Base-by-base conservation (phyloP, 176 grass and related monocot species). In the Carex parvula region DNA sequence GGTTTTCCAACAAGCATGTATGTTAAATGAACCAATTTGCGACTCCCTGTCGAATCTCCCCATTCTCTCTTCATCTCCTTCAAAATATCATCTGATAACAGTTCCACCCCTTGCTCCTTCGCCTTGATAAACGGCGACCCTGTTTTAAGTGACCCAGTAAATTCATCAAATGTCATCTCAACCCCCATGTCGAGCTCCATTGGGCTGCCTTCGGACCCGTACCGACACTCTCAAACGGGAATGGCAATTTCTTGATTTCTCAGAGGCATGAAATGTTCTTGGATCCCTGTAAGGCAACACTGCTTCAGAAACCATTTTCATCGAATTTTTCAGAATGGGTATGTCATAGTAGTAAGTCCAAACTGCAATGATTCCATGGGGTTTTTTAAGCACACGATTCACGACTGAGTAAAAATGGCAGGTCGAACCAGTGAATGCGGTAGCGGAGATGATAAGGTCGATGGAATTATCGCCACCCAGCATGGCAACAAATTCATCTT, bases 401-500 rank as follows among this genome's bases (percentile, higher is more conserved):
- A 42, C 94, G 42, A 91, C 82, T 15, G 81, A 82, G 85, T 93
- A 97, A 93, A 64, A 85, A 81, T 33, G 87, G 89, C 57, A 93
- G 24, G 89, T 93, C 84, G 84, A 93, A 93, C 94, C 94, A 91
- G 81, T 93, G 91, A 57, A 93, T 20, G 89, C 48, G 57, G 81
- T 66, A 44, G 94, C 94, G 64, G 84, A 84, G 50, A 86, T 82
- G 20, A 97, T 83, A 33, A 97, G 75, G 75, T 97, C 89, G 70
- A 97, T 75, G 15, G 91, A 91, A 29, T 81, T 89, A 63, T 95
- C 90, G 35, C 93, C 90, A 33, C 93, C 93, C 64, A 90, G 77
- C 64, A 92, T 77, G 2, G 86, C 67, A 20, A 91, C 85, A 3
- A 91, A 62, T 1, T 91, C 91, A 30, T 93, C 87, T 75, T 93